Percentiles rank a stretch among this genome's conserved stretches.
Conservation (phyloP, 768 basidiomycete genomes). For the Cubamyces lactineus region DNA sequence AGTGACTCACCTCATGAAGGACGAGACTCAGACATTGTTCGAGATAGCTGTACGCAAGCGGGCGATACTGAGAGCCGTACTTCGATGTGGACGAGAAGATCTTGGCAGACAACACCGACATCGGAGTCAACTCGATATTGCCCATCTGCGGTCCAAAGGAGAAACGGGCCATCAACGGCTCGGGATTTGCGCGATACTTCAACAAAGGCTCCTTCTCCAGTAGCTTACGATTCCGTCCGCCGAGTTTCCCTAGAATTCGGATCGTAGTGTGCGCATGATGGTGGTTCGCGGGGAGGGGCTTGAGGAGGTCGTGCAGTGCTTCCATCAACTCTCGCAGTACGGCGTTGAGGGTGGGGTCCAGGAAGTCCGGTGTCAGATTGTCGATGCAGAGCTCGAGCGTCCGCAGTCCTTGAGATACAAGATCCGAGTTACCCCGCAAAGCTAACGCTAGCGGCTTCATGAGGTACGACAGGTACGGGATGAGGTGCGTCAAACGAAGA, state of each 20-base stretch:
- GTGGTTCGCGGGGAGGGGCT: constrained; percentile 87
- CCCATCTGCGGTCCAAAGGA: constrained; percentile 72
- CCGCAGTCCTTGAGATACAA: constrained; percentile 92
- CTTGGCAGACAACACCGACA: constrained; percentile 65
- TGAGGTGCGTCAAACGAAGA: constrained; percentile 89
- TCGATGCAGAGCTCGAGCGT: constrained; percentile 99
- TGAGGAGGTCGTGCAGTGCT: constrained; percentile 88
- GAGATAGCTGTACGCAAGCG: constrained; percentile 66
- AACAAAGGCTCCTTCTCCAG: constrained; percentile 80
- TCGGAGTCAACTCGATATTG: constrained; percentile 66
- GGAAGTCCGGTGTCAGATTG: constrained; percentile 96
- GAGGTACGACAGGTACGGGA: constrained; percentile 92
- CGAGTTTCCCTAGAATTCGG: constrained; percentile 94
- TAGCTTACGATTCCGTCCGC: constrained; percentile 89
- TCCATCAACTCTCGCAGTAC: constrained; percentile 94
- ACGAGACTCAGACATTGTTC: constrained; percentile 73
- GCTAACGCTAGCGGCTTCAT: constrained; percentile 97
- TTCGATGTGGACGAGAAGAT: constrained; percentile 47
- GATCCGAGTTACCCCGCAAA: constrained; percentile 81
- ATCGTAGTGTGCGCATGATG: constrained; percentile 93
- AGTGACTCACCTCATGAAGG: constrained; percentile 65
- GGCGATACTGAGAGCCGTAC: constrained; percentile 45
- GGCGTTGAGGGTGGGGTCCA: constrained; percentile 92
- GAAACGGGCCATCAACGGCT: constrained; percentile 69
- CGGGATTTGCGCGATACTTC: constrained; percentile 68